Evolutionary conservation across 257 asterid species (phyloP).

Genomic region (Gynochthodes officinalis): DNA sequence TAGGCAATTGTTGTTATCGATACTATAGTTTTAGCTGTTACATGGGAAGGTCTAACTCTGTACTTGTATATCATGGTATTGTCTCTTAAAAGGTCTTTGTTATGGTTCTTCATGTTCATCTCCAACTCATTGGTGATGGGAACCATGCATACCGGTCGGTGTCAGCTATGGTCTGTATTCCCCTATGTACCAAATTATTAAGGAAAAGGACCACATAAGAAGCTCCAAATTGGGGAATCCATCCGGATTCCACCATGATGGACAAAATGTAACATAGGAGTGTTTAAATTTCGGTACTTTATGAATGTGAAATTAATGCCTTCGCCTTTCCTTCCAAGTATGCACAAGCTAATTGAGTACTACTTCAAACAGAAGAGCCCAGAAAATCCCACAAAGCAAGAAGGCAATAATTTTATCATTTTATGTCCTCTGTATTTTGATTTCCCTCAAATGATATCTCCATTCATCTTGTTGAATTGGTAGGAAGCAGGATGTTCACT

Average conservation of each 20-base stretch:
- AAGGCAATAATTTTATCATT: not conserved
- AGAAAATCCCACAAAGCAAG: not conserved
- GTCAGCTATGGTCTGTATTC: not conserved
- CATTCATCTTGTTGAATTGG: not conserved
- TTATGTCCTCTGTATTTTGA: not conserved
- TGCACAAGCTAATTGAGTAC: not conserved
- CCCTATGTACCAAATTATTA: constrained; percentile 4
- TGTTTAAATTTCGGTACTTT: constrained; percentile 7
- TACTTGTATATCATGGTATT: constrained; percentile 4
- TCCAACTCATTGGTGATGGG: not conserved
- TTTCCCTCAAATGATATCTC: not conserved
- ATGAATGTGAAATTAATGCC: constrained; percentile 6
- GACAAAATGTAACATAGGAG: constrained; percentile 16
- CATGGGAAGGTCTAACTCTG: constrained; percentile 10
- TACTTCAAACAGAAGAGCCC: too few relatives aligned
- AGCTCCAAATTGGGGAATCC: constrained; percentile 7
- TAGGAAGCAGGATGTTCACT: not conserved
- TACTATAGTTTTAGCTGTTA: constrained; percentile 5
- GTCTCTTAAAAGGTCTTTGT: constrained; percentile 2
- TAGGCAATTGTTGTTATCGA: constrained; percentile 12
- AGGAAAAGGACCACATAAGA: not conserved
- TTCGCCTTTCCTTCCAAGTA: not conserved
- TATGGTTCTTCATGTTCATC: not conserved
- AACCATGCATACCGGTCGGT: not conserved
- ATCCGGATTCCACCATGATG: constrained; percentile 9